Percentiles rank a stretch among this genome's conserved stretches.
Conservation (phyloP, 805 yeast genomes). For the Scheffersomyces amazonensis region DNA sequence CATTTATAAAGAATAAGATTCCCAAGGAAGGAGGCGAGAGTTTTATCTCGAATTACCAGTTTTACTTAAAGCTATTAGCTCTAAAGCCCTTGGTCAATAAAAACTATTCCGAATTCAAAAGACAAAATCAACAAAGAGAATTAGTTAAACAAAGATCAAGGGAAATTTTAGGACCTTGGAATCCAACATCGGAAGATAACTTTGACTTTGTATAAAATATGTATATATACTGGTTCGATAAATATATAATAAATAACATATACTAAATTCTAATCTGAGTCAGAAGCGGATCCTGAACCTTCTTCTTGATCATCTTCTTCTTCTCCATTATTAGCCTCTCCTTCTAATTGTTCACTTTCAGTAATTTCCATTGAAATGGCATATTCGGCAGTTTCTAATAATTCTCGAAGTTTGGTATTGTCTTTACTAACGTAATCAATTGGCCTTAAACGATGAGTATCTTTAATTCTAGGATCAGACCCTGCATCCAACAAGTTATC, state of each 20-base stretch:
- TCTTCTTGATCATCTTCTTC: constrained; percentile 38
- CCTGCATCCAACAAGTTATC: constrained; percentile 91
- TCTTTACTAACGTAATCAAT: constrained; percentile 61
- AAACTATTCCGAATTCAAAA: constrained; percentile 32
- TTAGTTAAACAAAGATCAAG: constrained; percentile 23
- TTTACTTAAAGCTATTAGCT: constrained; percentile 12
- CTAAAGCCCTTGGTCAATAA: not conserved
- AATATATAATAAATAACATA: not conserved
- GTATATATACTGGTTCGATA: not conserved
- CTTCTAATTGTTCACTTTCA: constrained; percentile 30
- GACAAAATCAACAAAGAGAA: constrained; percentile 20
- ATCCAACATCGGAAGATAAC: constrained; percentile 42
- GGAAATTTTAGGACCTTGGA: constrained; percentile 44
- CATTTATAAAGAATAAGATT: constrained; percentile 41
- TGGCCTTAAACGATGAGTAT: constrained; percentile 63
- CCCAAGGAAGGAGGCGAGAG: constrained; percentile 45
- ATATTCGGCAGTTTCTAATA: constrained; percentile 80
- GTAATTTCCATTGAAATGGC: constrained; percentile 47
- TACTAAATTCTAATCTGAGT: constrained; percentile 17
- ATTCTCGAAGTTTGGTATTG: constrained; percentile 53
- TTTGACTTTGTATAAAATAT: constrained; percentile 15
- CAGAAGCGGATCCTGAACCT: constrained; percentile 31
- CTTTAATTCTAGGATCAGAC: constrained; percentile 60
- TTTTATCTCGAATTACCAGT: constrained; percentile 26
- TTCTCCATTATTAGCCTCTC: constrained; percentile 25